These are phyloP conservation scores for Penicillium sp. DNA, from an alignment of 2,329 filamentous ascomycete species.

Conservation along the genomic window DNA sequence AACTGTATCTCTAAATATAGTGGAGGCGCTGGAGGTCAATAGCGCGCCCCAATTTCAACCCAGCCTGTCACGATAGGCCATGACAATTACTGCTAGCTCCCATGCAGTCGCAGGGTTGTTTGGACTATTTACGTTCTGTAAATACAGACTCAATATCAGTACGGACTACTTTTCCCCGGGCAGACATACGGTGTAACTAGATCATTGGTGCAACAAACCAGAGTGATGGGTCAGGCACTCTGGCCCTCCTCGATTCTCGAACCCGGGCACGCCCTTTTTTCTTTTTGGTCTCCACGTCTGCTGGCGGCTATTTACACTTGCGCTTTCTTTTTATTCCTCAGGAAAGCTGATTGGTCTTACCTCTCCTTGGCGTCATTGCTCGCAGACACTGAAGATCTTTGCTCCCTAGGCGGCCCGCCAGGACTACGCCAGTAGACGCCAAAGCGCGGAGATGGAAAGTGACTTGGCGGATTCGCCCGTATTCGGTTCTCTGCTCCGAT, in stretches of 20 bases:
- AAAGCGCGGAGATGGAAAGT: slow-evolving; percentile 6
- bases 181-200: neutral
- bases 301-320: slow-evolving; percentile 5
- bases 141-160: neutral
- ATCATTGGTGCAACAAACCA: slow-evolving; percentile 7
- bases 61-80: neutral
- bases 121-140: neutral
- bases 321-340: neutral
- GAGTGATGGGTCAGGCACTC: slow-evolving; percentile 13
- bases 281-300: slow-evolving; percentile 7
- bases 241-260: neutral
- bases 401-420: neutral
- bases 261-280: neutral
- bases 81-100: neutral
- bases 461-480: neutral
- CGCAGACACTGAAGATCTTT: slow-evolving; percentile 4
- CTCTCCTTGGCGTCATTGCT: slow-evolving; percentile 1
- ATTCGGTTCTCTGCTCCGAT: neutral
- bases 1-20: neutral
- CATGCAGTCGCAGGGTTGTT: too few relatives aligned
- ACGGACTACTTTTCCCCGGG: neutral
- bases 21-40: neutral
- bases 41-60: slow-evolving; percentile 1
- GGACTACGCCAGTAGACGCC: slow-evolving; percentile 5
- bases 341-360: slow-evolving; percentile 5